phyloP scores from a whole-genome alignment of 2,329 filamentous ascomycete species.

The Exophiala calicioides region DNA sequence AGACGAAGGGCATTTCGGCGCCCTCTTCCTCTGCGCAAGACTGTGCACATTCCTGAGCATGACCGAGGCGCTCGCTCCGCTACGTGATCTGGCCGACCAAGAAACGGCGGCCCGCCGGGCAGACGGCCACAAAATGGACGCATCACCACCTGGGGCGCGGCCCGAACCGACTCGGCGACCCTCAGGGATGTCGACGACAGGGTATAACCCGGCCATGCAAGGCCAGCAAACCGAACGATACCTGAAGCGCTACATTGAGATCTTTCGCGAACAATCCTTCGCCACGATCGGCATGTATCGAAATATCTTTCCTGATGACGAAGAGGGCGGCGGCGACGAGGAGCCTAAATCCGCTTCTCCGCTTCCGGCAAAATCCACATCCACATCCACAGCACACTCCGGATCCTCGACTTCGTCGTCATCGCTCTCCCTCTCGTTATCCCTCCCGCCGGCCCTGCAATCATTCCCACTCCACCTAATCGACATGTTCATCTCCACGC shows the following conservation, averaged over 20 bases:
- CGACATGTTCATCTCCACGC: conserved; percentile 73
- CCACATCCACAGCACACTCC: conserved; percentile 11
- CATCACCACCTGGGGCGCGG: not conserved
- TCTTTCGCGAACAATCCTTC: conserved; percentile 97
- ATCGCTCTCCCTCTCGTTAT: conserved; percentile 35
- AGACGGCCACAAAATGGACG: conserved; percentile 1
- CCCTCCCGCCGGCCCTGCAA: conserved; percentile 72
- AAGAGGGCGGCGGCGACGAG: conserved; percentile 33
- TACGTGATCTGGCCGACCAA: conserved; percentile 86
- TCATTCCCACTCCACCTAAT: conserved; percentile 85
- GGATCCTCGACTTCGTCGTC: conserved; percentile 34
- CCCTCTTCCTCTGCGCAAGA: conserved; percentile 84
- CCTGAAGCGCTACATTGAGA: conserved; percentile 92
- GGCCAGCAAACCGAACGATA: conserved; percentile 94
- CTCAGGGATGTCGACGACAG: conserved; percentile 4
- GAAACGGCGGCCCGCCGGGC: conserved; percentile 59
- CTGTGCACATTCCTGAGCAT: conserved; percentile 76
- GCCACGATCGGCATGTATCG: conserved; percentile 92
- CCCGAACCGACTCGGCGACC: conserved; percentile 10
- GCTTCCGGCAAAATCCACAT: conserved; percentile 27
- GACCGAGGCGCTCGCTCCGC: conserved; percentile 78
- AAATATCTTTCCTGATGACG: conserved; percentile 68
- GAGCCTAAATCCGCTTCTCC: conserved; percentile 2
- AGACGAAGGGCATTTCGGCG: conserved; percentile 71
- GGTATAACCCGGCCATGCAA: conserved; percentile 33